Base-by-base conservation (phyloP, 192 early-diverging fungal species). In the Spizellomyces punctatus region DNA sequence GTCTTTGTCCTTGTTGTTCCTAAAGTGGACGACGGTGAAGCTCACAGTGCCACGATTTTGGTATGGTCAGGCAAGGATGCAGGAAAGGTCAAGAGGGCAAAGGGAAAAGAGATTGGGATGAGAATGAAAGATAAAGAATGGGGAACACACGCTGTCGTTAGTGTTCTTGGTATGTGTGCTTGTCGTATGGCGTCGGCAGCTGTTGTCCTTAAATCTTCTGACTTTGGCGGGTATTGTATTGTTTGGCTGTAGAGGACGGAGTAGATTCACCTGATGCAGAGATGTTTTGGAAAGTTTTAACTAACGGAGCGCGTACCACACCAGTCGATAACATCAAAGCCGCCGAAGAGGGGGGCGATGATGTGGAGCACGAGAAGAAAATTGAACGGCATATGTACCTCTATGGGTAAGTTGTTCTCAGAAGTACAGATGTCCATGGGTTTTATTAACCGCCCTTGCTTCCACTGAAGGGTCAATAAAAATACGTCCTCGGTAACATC, bases 111-210 rank as follows among this genome's bases (percentile, higher is more conserved):
- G 52, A 21, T 79, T 10, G 73, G 64, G 45, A 43, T 47, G 12
- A 45, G 70, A 17, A 71, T 79, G 54, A 10, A 63, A 64, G 78
- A 79, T 41, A n/a, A 58, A 36, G 78, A 79, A 16, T 79, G 78
- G 78, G 65, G 64, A 10, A 22, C 62, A 21, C 75, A 79, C 61
- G 77, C 78, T 19, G 70, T 67, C 22, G 58, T 79, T 42, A 58
- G 71, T 19, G 63, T 62, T 36, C 54, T 77, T 48, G 50, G 68
- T 75, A 48, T 42, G 36, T 55, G 17, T 54, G 27, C 27, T 36
- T 36, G 27, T 36, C 3, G 3, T 36, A 36, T 36, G 27, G 27
- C 3, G n/a, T n/a, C n/a, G 27, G 27, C 27, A 36, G 27, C 27
- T 36, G 27, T 54, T 54, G 50, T 54, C 50, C 50, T 4, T 54